Base-by-base conservation (phyloP, 2,329 filamentous ascomycete genomes). In the Fusarium lyarnte region DNA sequence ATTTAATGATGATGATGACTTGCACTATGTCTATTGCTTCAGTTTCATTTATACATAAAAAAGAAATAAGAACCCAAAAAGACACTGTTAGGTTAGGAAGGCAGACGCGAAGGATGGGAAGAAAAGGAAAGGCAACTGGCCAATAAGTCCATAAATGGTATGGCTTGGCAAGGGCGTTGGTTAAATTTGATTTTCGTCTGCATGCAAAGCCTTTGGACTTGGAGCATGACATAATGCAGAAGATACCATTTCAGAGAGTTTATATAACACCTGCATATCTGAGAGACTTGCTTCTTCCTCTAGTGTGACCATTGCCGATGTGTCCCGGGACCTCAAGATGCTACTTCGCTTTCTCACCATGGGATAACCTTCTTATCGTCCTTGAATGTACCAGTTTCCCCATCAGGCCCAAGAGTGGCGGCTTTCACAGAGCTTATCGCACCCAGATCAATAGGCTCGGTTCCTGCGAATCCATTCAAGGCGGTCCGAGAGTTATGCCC, bases 211-310 rank as follows among this genome's bases (percentile, higher is more conserved):
- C 63, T 69, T 65, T 69, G 52, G 58, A 65, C 63, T 68, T 67
- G 42, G 43, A 52, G 58, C 70, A 72, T 64, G 52, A 38, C 51
- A 73, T 72, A 59, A 38, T 68, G 69, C 53, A 61, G 64, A 66
- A 64, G 63, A 76, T 73, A 72, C 65, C 64, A 76, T 54, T 69
- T 73, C 65, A 62, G 45, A 66, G 58, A 68, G 49, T 58, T 73
- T 66, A 69, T 67, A 54, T 57, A 77, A 74, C 54, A 47, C 68
- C 62, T 73, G 63, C 54, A 39, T 58, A 66, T 66, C 35, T 35
- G 13, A 63, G 39, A 62, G 47, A 29, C 17, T 33, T 47, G 23
- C 19, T 13, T 35, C 41, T 39, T 19, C 10, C 51, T 45, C 33
- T 17, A 13, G n/a, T 39, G 31, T 55, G 43, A 17, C 33, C 47